Conservation (phyloP, 441 rosid genomes). For the Arabidopsis lyrata region DNA sequence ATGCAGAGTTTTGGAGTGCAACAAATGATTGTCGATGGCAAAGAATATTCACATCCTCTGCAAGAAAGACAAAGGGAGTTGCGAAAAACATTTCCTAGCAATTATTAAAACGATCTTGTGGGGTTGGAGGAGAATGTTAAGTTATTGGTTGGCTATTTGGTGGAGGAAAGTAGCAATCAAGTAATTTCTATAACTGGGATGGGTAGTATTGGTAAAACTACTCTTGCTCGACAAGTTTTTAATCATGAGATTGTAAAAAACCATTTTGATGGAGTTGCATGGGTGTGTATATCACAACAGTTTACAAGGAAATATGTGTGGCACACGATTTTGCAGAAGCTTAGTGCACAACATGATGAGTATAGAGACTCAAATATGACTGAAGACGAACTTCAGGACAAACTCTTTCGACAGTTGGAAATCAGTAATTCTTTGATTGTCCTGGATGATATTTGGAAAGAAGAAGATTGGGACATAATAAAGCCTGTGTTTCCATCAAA, state of each 20-base stretch:
- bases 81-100: constrained; percentile 16
- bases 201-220: constrained; percentile 49
- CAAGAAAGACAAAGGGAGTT: constrained; percentile 16
- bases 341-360: background rate
- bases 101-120: constrained; percentile 34
- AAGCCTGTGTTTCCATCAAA: constrained; percentile 15
- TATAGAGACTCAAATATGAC: background rate
- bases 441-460: constrained; percentile 37
- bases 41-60: background rate
- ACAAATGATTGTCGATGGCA: background rate
- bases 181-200: constrained; percentile 43
- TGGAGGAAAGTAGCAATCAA: constrained; percentile 22
- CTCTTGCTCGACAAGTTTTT: constrained; percentile 40
- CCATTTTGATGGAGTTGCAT: constrained; percentile 28
- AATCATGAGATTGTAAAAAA: constrained; percentile 23
- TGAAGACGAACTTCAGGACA: constrained; percentile 25
- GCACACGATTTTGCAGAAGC: constrained; percentile 22
- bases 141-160: constrained; percentile 28
- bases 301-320: constrained; percentile 31
- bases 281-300: constrained; percentile 47
- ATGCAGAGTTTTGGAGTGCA: constrained; percentile 15
- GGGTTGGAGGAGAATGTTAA: constrained; percentile 41
- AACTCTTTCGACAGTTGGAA: constrained; percentile 13
- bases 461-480: constrained; percentile 27
- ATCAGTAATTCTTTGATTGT: constrained; percentile 33